These are phyloP conservation scores for Gillenia trifoliata DNA, from an alignment of 306 rosid species.

Conservation along the genomic window DNA sequence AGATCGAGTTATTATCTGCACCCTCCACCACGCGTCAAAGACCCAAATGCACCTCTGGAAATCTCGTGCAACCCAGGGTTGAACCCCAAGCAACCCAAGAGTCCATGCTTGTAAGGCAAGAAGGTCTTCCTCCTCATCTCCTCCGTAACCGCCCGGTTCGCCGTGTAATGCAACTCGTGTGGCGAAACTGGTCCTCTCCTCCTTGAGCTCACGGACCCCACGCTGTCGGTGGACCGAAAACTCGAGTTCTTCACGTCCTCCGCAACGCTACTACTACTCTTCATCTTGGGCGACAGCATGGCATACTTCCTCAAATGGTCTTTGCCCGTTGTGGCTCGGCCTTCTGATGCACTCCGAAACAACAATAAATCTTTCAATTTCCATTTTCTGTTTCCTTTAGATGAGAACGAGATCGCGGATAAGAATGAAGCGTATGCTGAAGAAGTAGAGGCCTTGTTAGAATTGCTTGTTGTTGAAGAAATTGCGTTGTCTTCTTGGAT, in stretches of 20 bases:
- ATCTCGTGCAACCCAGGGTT: conserved; percentile 51
- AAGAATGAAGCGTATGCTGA: conserved; percentile 39
- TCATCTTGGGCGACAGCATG: conserved; percentile 34
- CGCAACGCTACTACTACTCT: conserved; percentile 7
- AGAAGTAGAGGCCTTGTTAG: conserved; percentile 6
- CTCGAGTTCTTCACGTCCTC: conserved; percentile 61
- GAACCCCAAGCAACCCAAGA: conserved; percentile 78
- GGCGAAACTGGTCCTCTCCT: conserved; percentile 70
- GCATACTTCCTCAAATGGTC: conserved; percentile 49
- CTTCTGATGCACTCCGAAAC: conserved; percentile 89
- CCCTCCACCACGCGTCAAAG: conserved; percentile 53
- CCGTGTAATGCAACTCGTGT: conserved; percentile 76
- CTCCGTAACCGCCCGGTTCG: conserved; percentile 85
- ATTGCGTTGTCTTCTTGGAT: conserved; percentile 30
- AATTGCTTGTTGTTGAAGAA: conserved; percentile 29
- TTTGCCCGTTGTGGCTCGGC: conserved; percentile 51
- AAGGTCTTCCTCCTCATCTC: conserved; percentile 83
- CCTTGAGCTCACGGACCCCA: conserved; percentile 57
- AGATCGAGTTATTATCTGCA: conserved; percentile 19
- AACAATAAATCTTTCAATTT: conserved; percentile 59
- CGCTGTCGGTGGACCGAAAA: conserved; percentile 67
- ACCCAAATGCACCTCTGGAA: conserved; percentile 41
- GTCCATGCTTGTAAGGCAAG: conserved; percentile 85
- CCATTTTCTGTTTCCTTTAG: conserved; percentile 67
- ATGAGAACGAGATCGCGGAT: conserved; percentile 51